phyloP scores from a whole-genome alignment of 78 protist genomes.

The Salpingoeca rosetta region DNA sequence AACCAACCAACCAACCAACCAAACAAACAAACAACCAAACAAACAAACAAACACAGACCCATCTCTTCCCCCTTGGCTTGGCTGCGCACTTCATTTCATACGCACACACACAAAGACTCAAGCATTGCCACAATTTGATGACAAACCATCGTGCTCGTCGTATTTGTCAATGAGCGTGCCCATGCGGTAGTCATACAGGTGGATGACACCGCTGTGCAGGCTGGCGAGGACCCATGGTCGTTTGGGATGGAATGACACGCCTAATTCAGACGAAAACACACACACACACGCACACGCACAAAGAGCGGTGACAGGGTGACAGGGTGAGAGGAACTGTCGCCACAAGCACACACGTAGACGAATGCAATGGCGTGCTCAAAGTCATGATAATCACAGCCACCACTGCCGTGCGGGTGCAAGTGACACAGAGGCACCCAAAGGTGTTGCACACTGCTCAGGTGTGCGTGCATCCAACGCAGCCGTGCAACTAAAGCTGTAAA shows the following conservation, averaged over 20 bases:
- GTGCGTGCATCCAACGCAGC: not conserved
- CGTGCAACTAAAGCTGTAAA: not conserved
- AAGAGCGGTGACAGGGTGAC: not conserved
- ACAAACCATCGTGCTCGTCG: constrained; percentile 97
- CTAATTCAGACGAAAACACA: constrained; percentile 13
- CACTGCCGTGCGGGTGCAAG: not conserved
- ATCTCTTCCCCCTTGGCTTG: too few species aligned
- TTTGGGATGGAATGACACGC: constrained; percentile 92
- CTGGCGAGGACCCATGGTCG: constrained; percentile 93
- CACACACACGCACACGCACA: not conserved
- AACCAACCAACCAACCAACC: not conserved
- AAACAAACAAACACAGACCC: not conserved
- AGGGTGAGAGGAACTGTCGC: not conserved
- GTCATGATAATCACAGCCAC: not conserved
- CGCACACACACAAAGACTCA: too few species aligned
- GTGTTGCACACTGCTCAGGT: not conserved
- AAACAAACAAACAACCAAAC: not conserved
- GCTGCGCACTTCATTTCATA: too few species aligned
- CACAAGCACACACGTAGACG: not conserved
- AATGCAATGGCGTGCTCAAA: not conserved
- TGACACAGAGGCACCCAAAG: not conserved
- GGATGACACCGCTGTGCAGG: constrained; percentile 92
- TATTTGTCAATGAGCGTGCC: constrained; percentile 87
- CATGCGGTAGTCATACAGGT: constrained; percentile 96
- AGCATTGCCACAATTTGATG: too few species aligned